Evolutionary conservation across 1,284 basidiomycete species (phyloP).

Genomic region (Melampsora larici-populina): DNA sequence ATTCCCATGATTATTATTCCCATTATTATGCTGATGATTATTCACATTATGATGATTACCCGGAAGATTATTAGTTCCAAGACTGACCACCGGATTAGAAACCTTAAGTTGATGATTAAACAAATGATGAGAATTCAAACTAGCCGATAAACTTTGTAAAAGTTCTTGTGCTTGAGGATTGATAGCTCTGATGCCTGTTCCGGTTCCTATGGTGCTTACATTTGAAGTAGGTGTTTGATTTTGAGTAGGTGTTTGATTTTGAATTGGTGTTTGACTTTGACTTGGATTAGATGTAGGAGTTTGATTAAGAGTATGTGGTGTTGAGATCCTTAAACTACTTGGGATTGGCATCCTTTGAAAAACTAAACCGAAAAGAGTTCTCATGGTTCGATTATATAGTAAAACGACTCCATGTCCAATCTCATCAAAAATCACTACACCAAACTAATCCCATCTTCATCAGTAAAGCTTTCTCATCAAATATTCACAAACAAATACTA

Average conservation of each 20-base stretch:
- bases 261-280: too few species aligned
- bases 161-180: slow-evolving; percentile 23
- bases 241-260: too few species aligned
- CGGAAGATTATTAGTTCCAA: too few species aligned
- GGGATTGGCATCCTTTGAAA: slow-evolving; percentile 16
- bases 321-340: background rate
- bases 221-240: background rate
- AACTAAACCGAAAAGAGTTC: background rate
- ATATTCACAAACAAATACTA: too few species aligned
- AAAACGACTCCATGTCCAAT: slow-evolving; percentile 23
- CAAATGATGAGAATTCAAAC: too few species aligned
- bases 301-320: background rate
- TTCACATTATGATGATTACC: too few species aligned
- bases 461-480: background rate
- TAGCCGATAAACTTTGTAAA: slow-evolving; percentile 10
- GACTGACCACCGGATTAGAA: too few species aligned
- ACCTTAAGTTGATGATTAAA: too few species aligned
- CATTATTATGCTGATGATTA: too few species aligned
- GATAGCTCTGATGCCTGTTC: background rate
- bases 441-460: background rate
- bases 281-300: too few species aligned
- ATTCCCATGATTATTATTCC: too few species aligned
- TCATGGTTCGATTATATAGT: slow-evolving; percentile 13
- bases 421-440: slow-evolving; percentile 17
- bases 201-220: background rate